phyloP scores from a whole-genome alignment of 106 monocot species.

The Phalaenopsis equestris region DNA sequence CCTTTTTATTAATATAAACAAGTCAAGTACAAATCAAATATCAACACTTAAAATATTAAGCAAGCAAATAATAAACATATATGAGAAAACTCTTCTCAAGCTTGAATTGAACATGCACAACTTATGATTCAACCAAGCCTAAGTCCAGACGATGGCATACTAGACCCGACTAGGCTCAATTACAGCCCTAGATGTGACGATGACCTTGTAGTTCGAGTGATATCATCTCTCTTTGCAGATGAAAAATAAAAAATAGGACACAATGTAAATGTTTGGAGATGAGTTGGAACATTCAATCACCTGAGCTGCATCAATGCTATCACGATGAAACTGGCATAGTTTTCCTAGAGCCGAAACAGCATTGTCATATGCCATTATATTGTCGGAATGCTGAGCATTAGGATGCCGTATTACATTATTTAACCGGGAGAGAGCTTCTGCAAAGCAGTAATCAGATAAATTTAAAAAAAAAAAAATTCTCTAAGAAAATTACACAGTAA shows the following conservation, averaged over 20 bases:
- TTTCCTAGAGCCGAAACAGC: slow-evolving; percentile 93
- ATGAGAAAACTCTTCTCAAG: too few relatives aligned
- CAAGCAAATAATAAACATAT: too few relatives aligned
- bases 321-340: slow-evolving; percentile 76
- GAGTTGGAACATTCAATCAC: slow-evolving; percentile 19
- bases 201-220: too few relatives aligned
- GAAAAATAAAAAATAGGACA: background rate
- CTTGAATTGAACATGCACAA: too few relatives aligned
- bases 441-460: slow-evolving; percentile 9
- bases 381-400: slow-evolving; percentile 58
- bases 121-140: too few relatives aligned
- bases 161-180: too few relatives aligned
- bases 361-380: slow-evolving; percentile 96
- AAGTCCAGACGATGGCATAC: too few relatives aligned
- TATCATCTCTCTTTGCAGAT: background rate
- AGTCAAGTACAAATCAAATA: too few relatives aligned
- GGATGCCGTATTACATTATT: slow-evolving; percentile 71
- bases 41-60: too few relatives aligned
- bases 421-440: slow-evolving; percentile 89
- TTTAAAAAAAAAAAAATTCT: background rate
- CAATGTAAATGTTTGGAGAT: background rate
- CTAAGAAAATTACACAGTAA: background rate
- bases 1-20: too few relatives aligned
- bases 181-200: background rate
- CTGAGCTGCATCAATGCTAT: slow-evolving; percentile 77